phyloP scores from a whole-genome alignment of 148 eudicot species.

The Selenicereus undatus region DNA sequence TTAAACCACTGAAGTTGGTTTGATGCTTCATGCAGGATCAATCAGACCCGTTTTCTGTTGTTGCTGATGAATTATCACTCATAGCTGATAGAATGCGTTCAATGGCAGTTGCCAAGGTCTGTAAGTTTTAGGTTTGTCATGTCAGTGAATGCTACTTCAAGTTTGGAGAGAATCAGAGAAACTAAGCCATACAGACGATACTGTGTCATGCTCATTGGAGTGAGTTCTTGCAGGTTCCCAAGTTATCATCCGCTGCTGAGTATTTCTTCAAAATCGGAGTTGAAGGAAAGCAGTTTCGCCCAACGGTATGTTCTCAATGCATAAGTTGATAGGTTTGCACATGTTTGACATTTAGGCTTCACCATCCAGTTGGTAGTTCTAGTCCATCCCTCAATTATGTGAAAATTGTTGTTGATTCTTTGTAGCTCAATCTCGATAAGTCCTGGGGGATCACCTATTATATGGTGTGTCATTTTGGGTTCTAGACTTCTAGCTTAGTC shows the following conservation, averaged over 20 bases:
- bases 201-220: constrained; percentile 11
- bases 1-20: constrained; percentile 11
- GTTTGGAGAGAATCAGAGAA: neutral
- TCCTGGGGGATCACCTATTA: neutral
- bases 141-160: neutral
- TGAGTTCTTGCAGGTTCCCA: constrained; percentile 62
- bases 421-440: neutral
- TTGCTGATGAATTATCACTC: constrained; percentile 75
- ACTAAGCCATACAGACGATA: too few species aligned
- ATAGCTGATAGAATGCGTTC: constrained; percentile 68
- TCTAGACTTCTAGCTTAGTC: too few species aligned
- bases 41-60: constrained; percentile 79
- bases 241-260: constrained; percentile 90
- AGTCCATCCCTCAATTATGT: neutral
- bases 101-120: constrained; percentile 88
- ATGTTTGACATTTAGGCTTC: too few species aligned
- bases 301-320: constrained; percentile 58
- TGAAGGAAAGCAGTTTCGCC: constrained; percentile 92
- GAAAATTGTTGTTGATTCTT: neutral
- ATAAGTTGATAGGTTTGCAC: neutral
- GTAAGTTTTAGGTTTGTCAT: neutral
- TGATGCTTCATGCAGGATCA: constrained; percentile 49
- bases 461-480: neutral
- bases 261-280: constrained; percentile 91
- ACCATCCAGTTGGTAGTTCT: too few species aligned